Evolutionary conservation across 2,329 filamentous ascomycete genomes (phyloP), one percentile per base, ranked within the genome.

Genomic region (Pseudophaeomoniella oleicola): DNA sequence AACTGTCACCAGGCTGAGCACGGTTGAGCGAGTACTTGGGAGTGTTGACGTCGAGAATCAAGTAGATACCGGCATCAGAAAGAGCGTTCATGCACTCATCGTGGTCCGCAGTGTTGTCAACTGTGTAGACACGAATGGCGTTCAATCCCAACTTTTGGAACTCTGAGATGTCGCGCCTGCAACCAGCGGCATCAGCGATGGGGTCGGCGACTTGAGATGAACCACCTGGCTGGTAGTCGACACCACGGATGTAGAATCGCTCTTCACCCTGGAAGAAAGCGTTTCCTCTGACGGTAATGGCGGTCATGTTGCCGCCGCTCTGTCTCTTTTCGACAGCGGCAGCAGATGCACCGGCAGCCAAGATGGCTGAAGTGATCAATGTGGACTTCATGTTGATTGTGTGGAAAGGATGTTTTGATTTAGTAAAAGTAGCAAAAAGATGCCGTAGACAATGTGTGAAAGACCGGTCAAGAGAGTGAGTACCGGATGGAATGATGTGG

Each of bases 11-110:
- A n/a, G 85, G 83, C 5, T 75, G 57, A 40, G 64, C 68, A 37
- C 86, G 80, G 69, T 90, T 88, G 63, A 94, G 70, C 2, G 85
- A 90, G 69, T 93, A 93, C 46, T 75, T 69, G 46, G 84, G 83
- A n/a, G 72, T 88, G 74, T 93, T 93, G 67, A 90, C 81, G 51
- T 94, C 86, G 36, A 93, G 69, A 27, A 92, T 83, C 37, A 93
- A 73, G 67, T 94, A 94, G 67, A 94, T 94, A 50, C 83, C 83
- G 44, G 84, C 86, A 50, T 81, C 81, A 36, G 75, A 78, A 42
- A 94, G 70, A 32, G 72, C 68, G 42, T 69, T 65, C 87, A 94
- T 94, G 68, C 87, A 94, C 43, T 75, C 71, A 50, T 87, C 78
- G 63, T 94, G 87, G 58, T 79, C 62, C 48, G 68, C 64, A 35